Evolutionary conservation across 1,284 basidiomycete genomes (phyloP).

Genomic region (Ganoderma boninense): DNA sequence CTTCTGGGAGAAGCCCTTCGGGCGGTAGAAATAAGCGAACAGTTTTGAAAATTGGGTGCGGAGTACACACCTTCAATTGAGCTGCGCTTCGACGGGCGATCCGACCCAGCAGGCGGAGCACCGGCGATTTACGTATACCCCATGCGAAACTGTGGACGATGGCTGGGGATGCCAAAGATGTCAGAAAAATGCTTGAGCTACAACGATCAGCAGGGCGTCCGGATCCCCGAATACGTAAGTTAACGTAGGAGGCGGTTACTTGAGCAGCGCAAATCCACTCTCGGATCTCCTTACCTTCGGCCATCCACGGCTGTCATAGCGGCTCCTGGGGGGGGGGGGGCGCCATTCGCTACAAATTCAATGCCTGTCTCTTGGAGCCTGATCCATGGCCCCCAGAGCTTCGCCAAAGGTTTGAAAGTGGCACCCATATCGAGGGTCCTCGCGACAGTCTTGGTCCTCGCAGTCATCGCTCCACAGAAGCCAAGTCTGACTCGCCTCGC

Average conservation of each 20-base stretch:
- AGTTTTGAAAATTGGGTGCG: neutral
- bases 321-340: neutral
- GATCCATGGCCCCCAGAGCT: neutral
- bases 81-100: neutral
- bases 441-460: neutral
- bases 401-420: neutral
- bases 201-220: neutral
- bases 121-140: neutral
- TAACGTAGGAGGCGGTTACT: neutral
- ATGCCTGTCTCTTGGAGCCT: neutral
- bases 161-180: neutral
- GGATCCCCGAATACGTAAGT: neutral
- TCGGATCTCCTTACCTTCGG: neutral
- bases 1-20: neutral
- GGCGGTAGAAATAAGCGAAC: slow-evolving; percentile 13
- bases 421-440: neutral
- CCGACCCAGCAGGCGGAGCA: neutral
- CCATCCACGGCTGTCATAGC: neutral
- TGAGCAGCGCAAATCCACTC: neutral
- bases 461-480: neutral
- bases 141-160: neutral
- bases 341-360: neutral
- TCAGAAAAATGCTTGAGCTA: neutral
- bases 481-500: neutral
- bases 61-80: neutral